A percentile compares a stretch with the other conserved stretches of the same genome.
Conservation (phyloP, 1,139 yeast species). For the Kodamaea plutei region DNA sequence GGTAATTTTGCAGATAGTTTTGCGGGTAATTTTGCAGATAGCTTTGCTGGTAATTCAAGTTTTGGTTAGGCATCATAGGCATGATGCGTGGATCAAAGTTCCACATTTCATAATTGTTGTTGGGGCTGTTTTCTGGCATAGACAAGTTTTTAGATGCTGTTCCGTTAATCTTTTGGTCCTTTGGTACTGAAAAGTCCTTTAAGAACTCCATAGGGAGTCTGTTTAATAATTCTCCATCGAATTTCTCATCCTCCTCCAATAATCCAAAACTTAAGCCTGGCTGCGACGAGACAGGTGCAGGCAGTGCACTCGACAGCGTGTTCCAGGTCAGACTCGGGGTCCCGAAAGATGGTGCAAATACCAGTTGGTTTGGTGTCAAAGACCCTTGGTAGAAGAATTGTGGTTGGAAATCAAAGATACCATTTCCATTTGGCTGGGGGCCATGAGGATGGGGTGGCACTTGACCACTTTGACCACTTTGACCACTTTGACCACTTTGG, state of each 20-base stretch:
- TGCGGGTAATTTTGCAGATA: constrained; percentile 11
- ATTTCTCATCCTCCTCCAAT: constrained; percentile 3
- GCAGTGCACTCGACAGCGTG: constrained; percentile 4
- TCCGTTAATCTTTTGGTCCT: constrained; percentile 1
- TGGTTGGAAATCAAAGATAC: constrained; percentile 10
- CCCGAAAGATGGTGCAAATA: constrained; percentile 17
- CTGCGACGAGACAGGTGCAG: constrained; percentile 1
- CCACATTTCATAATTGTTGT: constrained; percentile 6
- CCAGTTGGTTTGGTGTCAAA: constrained; percentile 15
- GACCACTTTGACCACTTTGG: not conserved
- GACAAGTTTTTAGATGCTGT: not conserved
- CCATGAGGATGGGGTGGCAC: not conserved
- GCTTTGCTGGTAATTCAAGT: constrained; percentile 8
- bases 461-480: not conserved
- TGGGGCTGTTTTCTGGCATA: constrained; percentile 4
- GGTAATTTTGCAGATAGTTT: not conserved
- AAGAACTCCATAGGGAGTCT: constrained; percentile 2
- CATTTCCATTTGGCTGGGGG: not conserved
- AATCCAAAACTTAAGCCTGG: not conserved
- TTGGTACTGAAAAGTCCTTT: not conserved
- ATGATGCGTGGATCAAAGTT: constrained; percentile 9
- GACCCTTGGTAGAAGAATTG: constrained; percentile 18
- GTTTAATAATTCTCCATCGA: constrained; percentile 1
- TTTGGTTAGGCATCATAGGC: constrained; percentile 7
- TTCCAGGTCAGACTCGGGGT: constrained; percentile 6